These are phyloP conservation scores for Trebouxia sp. DNA, from an alignment of 139 green algal genomes.

Conservation along the genomic window DNA sequence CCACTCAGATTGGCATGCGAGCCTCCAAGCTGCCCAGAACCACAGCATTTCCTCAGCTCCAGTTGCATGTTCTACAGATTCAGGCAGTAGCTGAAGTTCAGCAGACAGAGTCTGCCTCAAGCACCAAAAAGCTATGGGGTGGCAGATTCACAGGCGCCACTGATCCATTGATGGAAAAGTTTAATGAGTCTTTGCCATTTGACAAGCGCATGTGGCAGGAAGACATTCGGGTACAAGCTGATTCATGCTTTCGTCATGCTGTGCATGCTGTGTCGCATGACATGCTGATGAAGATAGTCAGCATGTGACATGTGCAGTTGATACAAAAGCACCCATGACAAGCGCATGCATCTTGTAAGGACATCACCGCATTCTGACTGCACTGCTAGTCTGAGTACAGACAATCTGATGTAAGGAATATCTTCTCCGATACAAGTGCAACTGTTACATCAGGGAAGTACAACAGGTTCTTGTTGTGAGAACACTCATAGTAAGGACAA, in stretches of 20 bases:
- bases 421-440: too few species aligned
- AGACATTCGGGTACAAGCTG: constrained; percentile 87
- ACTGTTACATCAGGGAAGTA: too few species aligned
- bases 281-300: background rate
- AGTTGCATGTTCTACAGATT: background rate
- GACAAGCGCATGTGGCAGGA: constrained; percentile 94
- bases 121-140: constrained; percentile 89
- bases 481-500: too few species aligned
- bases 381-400: too few species aligned
- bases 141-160: constrained; percentile 92
- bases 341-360: too few species aligned
- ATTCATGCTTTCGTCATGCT: background rate
- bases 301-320: background rate
- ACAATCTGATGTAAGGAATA: too few species aligned
- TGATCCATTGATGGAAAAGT: constrained; percentile 96
- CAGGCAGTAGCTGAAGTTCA: constrained; percentile 23
- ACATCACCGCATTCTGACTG: too few species aligned
- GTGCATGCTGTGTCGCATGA: background rate
- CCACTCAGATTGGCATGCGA: background rate
- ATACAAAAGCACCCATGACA: background rate
- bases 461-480: too few species aligned
- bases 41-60: background rate
- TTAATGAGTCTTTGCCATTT: constrained; percentile 93
- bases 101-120: background rate
- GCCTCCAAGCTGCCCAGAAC: background rate